Evolutionary conservation across 306 rosid species (phyloP), one percentile per base, ranked within the genome.

Genomic region (Quercus aquifolioides): DNA sequence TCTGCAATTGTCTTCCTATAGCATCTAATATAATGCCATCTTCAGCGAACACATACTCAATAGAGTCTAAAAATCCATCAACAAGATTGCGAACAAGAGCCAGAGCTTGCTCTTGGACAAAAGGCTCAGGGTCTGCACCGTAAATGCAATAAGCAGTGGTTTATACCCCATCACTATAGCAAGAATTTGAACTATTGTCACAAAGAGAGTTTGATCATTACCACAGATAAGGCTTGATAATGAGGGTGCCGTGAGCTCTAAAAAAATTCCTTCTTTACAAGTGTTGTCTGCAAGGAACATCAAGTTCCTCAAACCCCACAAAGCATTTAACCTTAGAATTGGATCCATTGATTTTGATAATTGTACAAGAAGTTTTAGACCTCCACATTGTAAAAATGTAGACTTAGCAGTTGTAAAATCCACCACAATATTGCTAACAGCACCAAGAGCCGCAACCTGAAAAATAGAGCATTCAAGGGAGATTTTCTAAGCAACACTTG

Each of bases 361-460:
- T 75, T 85, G 96, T 76, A 91, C 92, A 85, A 95, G 92, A 85
- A 80, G 90, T 83, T 88, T 93, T 83, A 89, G 74, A 25, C 97
- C 99, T 75, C 99, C 98, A 80, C 86, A 88, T 84, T 85, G 89
- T 77, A 87, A 55, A 86, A 95, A 83, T 67, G 82, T 78, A 28
- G 92, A 83, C 83, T 86, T 90, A 64, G 55, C 82, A 33, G 91
- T 92, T 59, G 83, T 70, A 76, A 92, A 91, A 84, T 93, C 92
- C n/a, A 91, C 91, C 43, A 86, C 96, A 70, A 95, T 86, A 86
- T 95, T 95, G 88, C 98, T 84, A 60, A 93, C 65, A 72, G 91
- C 96, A 77, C 94, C 86, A 75, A 95, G 94, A 51, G 97, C 96
- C 43, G 97, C 98, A 86, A 90, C 88, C 99, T 95, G 94, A 76